Evolutionary conservation across 495 filamentous ascomycete species (phyloP).

Genomic region (Parachaetomium inaequale): DNA sequence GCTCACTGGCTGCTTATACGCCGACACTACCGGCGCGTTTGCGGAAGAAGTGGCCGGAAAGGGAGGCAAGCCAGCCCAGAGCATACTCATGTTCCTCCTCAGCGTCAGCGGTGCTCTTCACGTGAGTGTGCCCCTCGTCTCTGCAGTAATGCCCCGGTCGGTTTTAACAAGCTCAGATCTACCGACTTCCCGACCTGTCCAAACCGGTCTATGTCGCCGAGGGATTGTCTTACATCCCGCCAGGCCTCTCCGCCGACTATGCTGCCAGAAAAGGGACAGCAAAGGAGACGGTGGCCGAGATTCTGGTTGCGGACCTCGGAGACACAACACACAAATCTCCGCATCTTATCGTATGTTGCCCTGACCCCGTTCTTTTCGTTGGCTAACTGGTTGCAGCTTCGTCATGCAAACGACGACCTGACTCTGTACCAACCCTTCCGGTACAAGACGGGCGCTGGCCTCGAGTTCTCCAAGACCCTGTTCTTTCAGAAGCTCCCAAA

Average conservation of each 20-base stretch:
- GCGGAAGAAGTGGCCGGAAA: slow-evolving; percentile 40
- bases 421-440: slow-evolving; percentile 81
- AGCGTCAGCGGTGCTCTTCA: slow-evolving; percentile 66
- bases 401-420: slow-evolving; percentile 74
- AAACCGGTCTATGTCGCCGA: slow-evolving; percentile 62
- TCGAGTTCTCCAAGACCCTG: slow-evolving; percentile 47
- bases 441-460: slow-evolving; percentile 29
- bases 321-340: slow-evolving; percentile 65
- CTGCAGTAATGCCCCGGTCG: neutral
- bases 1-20: slow-evolving; percentile 76
- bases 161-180: slow-evolving; percentile 46
- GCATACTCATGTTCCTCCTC: slow-evolving; percentile 69
- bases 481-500: slow-evolving; percentile 75
- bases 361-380: neutral
- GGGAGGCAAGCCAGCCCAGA: slow-evolving; percentile 40
- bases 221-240: slow-evolving; percentile 71
- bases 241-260: slow-evolving; percentile 68
- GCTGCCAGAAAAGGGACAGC: slow-evolving; percentile 61
- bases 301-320: slow-evolving; percentile 79
- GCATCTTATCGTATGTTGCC: slow-evolving; percentile 65
- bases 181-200: slow-evolving; percentile 58
- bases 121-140: slow-evolving; percentile 46
- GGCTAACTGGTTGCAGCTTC: slow-evolving; percentile 51
- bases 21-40: slow-evolving; percentile 60
- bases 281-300: slow-evolving; percentile 69